Evolutionary conservation across 2,329 filamentous ascomycete species (phyloP).

Genomic region (Exophiala viscosa): DNA sequence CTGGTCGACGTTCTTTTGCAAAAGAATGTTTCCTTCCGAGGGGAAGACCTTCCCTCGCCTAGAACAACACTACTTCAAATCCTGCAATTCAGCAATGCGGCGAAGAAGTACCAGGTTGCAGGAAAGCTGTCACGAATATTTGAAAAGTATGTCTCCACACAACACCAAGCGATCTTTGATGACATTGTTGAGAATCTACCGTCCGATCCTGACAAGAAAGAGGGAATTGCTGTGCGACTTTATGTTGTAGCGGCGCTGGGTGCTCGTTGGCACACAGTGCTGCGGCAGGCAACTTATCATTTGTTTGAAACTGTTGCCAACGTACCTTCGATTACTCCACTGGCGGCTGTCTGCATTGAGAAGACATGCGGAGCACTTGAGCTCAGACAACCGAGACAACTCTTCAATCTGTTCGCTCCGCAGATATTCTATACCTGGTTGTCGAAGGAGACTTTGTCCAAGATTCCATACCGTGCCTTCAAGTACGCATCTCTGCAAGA

Average conservation of each 20-base stretch:
- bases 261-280: slow-evolving; percentile 77
- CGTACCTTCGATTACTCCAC: slow-evolving; percentile 59
- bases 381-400: slow-evolving; percentile 61
- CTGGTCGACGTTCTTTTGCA: slow-evolving; percentile 69
- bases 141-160: slow-evolving; percentile 71
- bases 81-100: slow-evolving; percentile 61
- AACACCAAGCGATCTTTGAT: slow-evolving; percentile 79
- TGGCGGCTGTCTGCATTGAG: slow-evolving; percentile 69
- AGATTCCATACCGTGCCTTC: slow-evolving; percentile 82
- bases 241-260: slow-evolving; percentile 73
- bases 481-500: slow-evolving; percentile 67
- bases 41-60: slow-evolving; percentile 57
- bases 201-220: slow-evolving; percentile 63
- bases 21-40: slow-evolving; percentile 63
- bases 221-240: slow-evolving; percentile 82
- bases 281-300: slow-evolving; percentile 84
- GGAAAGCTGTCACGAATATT: slow-evolving; percentile 71
- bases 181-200: slow-evolving; percentile 81
- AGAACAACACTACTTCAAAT: slow-evolving; percentile 72
- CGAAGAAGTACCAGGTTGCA: slow-evolving; percentile 73
- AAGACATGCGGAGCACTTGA: slow-evolving; percentile 63
- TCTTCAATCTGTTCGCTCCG: slow-evolving; percentile 81
- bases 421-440: slow-evolving; percentile 93
- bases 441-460: slow-evolving; percentile 60
- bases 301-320: slow-evolving; percentile 87